phyloP scores from a whole-genome alignment of 2,329 filamentous ascomycete genomes.

The Colletotrichum neosansevieriae region DNA sequence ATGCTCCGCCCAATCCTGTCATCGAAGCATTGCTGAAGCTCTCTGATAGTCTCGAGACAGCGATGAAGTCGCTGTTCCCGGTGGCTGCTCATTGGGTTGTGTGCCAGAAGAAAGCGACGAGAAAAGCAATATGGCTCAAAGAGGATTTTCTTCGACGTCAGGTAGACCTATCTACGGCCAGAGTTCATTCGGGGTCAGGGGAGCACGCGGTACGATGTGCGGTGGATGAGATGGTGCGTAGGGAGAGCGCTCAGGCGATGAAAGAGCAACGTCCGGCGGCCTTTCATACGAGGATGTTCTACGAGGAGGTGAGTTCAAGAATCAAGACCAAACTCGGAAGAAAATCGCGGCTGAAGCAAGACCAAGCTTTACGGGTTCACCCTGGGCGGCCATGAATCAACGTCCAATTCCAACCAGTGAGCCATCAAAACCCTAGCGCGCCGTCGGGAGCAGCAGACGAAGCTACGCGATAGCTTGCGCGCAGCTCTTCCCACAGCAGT shows the following conservation, averaged over 20 bases:
- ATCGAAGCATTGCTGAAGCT: constrained; percentile 25
- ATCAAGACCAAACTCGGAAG: not conserved
- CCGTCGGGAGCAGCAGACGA: constrained; percentile 44
- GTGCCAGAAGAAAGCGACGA: constrained; percentile 15
- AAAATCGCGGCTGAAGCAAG: not conserved
- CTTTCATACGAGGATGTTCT: constrained; percentile 44
- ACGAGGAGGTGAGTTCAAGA: constrained; percentile 47
- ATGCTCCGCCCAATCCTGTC: constrained; percentile 9
- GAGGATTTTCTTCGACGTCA: constrained; percentile 18
- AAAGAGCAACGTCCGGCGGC: constrained; percentile 7
- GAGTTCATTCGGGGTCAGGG: not conserved
- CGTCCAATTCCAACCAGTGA: constrained; percentile 43
- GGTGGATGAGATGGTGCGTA: constrained; percentile 33
- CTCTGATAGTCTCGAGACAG: constrained; percentile 24
- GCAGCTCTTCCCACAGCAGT: constrained; percentile 37
- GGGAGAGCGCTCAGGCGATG: constrained; percentile 2
- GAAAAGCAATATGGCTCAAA: constrained; percentile 14
- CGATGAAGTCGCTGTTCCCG: constrained; percentile 33
- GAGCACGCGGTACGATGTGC: constrained; percentile 15
- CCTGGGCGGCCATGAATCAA: constrained; percentile 47
- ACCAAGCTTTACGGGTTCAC: constrained; percentile 45
- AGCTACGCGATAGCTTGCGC: constrained; percentile 44
- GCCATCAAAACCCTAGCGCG: constrained; percentile 42
- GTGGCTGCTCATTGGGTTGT: constrained; percentile 27
- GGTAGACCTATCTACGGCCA: constrained; percentile 9